Evolutionary conservation across 768 basidiomycete genomes (phyloP), one percentile per base, ranked within the genome.

Genomic region (Fomitopsis serialis): DNA sequence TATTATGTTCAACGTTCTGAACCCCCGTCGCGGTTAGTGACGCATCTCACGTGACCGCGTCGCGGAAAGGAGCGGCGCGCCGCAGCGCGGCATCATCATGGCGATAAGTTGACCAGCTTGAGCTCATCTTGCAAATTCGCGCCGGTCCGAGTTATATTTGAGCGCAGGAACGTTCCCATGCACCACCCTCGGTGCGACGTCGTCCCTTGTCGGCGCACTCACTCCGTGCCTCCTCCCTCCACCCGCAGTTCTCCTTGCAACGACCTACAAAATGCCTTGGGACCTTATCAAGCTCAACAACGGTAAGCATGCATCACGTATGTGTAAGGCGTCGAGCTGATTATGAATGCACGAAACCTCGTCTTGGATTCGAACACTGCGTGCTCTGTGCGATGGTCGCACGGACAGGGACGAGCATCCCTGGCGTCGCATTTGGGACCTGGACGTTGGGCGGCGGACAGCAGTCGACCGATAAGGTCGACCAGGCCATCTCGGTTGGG

Each of bases 381-480:
- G 45, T 21, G 24, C n/a, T 27, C 7, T 3, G 17, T 45, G 45
- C 13, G 23, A 3, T 21, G n/a, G n/a, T 45, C 7, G 22, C 13
- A 45, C 22, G 11, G n/a, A 15, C 50, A 83, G 79, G 80, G 3
- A 66, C 73, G 46, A 59, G 54, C 29, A 73, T 69, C 69, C 83
- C 63, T 72, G 73, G 54, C 74, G 64, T 87, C 43, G 84, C 75
- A 55, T 84, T 81, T 60, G 85, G 84, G 25, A 85, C 85, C 2
- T 85, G 83, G 80, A 80, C 72, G 36, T 57, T 81, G 17, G 81
- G 82, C 1, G 79, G 79, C 36, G 84, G 82, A 0, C 74, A 79
- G 53, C 69, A 66, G 24, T 64, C 78, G 6, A 73, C 74, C 21
- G 73, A 76, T 61, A 74, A 78, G 58, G 80, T 87, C 25, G 80